phyloP scores from a whole-genome alignment of 768 basidiomycete species.

The Tylopilus sp. region DNA sequence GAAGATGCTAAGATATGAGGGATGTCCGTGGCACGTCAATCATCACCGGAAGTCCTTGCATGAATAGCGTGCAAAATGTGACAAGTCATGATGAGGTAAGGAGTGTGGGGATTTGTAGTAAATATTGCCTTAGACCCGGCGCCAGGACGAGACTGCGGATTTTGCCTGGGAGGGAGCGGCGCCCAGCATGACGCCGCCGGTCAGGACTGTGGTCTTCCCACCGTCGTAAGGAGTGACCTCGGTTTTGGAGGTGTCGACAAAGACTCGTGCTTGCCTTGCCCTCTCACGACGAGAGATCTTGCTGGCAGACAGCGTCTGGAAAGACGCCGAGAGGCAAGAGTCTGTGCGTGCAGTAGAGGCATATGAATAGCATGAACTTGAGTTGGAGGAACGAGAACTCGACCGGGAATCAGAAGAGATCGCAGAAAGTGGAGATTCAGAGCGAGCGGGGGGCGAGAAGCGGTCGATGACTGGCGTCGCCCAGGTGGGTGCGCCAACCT shows the following conservation, averaged over 20 bases:
- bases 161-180: slow-evolving; percentile 36
- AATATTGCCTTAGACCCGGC: slow-evolving; percentile 43
- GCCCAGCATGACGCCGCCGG: slow-evolving; percentile 86
- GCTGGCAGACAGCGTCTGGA: slow-evolving; percentile 41
- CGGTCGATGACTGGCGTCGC: slow-evolving; percentile 58
- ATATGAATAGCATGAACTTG: slow-evolving; percentile 71
- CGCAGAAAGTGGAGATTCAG: slow-evolving; percentile 56
- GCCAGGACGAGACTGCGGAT: slow-evolving; percentile 48
- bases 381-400: slow-evolving; percentile 64
- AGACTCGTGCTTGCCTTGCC: slow-evolving; percentile 66
- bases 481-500: slow-evolving; percentile 68
- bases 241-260: slow-evolving; percentile 68
- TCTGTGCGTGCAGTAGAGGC: slow-evolving; percentile 55
- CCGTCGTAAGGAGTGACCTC: slow-evolving; percentile 85
- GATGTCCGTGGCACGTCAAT: slow-evolving; percentile 26
- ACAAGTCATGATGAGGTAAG: slow-evolving; percentile 19
- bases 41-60: slow-evolving; percentile 26
- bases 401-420: slow-evolving; percentile 51
- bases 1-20: slow-evolving; percentile 30
- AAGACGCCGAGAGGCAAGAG: slow-evolving; percentile 41
- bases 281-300: slow-evolving; percentile 68
- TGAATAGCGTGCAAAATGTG: slow-evolving; percentile 22
- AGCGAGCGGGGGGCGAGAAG: slow-evolving; percentile 52
- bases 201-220: slow-evolving; percentile 84
- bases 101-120: slow-evolving; percentile 20